Evolutionary conservation across 2,329 filamentous ascomycete species (phyloP), one percentile per base, ranked within the genome.

Genomic region (Penicillium sp.): DNA sequence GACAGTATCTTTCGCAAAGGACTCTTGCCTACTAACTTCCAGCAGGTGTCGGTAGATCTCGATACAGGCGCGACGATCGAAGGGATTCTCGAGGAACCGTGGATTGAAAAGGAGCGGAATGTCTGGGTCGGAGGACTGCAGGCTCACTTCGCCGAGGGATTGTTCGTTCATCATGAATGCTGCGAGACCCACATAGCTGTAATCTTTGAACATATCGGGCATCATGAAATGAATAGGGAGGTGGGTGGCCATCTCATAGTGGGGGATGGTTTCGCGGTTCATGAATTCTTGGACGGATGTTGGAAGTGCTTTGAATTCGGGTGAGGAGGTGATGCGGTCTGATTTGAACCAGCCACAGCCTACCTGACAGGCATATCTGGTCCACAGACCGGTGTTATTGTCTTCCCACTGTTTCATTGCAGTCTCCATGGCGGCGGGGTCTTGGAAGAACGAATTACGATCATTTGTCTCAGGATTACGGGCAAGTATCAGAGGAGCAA

Each of bases 131-230:
- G 79, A 67, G 0, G 82, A 85, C 45, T 79, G 76, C 4, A 88
- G 75, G 0, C 72, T 79, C 0, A 84, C 78, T 28, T 76, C 74
- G 16, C 84, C 84, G 37, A 71, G 70, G 22, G 75, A 77, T 65
- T 85, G 81, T 1, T 79, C 75, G 63, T 87, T 83, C 70, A 81
- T 80, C 19, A 80, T 59, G 58, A 83, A 82, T 0, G 79, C 73
- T 0, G 77, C 56, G 4, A 82, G 57, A 30, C 72, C 76, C 0
- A 73, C 67, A 61, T 80, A 80, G 70, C 74, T 75, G 16, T 77
- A 71, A 36, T 71, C 67, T 7, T 62, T 26, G 19, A 64, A 65
- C 35, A 78, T 73, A 1, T 69, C 64, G 0, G 80, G 80, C 0
- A 77, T 47, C 35, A 71, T 63, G 33, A 63, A 75, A 58, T 80